Evolutionary conservation across 2,329 filamentous ascomycete genomes (phyloP), one percentile per base, ranked within the genome.

Genomic region (Graphium sp.): DNA sequence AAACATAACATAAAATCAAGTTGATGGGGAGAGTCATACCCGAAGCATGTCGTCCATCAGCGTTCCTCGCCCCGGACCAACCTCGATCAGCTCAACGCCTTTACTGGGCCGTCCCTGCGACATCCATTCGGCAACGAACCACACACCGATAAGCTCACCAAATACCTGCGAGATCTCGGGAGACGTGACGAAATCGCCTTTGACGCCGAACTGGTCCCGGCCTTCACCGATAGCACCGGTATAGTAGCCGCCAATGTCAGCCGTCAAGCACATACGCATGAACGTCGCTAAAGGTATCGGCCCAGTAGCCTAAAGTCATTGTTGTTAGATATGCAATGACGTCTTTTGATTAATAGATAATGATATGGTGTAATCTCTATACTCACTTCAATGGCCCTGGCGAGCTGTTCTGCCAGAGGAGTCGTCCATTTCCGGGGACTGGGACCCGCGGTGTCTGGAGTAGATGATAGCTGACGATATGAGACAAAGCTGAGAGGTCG

Each of bases 241-340:
- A 54, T 98, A 98, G 57, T 98, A 98, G 30, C 89, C 89, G 33
- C 83, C 84, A 22, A 83, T 56, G 35, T 89, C 81, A 8, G 81
- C 80, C 1, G 89, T 98, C 37, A 98, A 69, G 49, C 87, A 94
- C 75, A 95, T 92, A 47, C 89, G 85, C 89, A 98, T 98, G 51
- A 85, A 98, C 29, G 83, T 77, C 5, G 89, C 85, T 35, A 98
- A 68, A 1, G 89, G 82, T 17, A 95, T 74, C 4, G 89, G 87
- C 0, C 89, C 89, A 8, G 89, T 95, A 22, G 77, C 53, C 56
- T 61, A 31, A 11, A 15, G 22, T n/a, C 11, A 23, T 24, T 16
- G 29, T 20, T 22, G 10, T 9, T 15, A 21, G 14, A 4, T n/a
- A n/a, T n/a, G n/a, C n/a, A n/a, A n/a, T n/a, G n/a, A n/a, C n/a